Percentiles rank a stretch among this genome's conserved stretches.
Conservation (phyloP, 768 basidiomycete genomes). For the Boletus sp. region DNA sequence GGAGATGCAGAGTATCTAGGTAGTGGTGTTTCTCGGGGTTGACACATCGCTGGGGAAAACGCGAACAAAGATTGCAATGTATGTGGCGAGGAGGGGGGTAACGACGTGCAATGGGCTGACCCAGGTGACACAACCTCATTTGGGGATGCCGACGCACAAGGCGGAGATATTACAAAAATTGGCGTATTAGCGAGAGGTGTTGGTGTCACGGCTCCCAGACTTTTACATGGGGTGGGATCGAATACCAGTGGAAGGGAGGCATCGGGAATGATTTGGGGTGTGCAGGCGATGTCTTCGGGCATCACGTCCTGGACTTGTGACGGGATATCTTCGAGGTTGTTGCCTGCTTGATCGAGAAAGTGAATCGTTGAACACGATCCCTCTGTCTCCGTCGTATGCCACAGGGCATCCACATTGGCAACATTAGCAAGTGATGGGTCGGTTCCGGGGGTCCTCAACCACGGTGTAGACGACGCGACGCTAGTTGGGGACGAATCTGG, state of each 20-base stretch:
- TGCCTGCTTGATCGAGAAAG: slow-evolving; percentile 16
- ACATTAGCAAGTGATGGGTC: neutral
- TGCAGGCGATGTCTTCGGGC: slow-evolving; percentile 24
- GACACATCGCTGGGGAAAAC: neutral
- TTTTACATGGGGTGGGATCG: neutral
- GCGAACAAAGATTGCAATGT: neutral
- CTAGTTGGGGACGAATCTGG: slow-evolving; percentile 25
- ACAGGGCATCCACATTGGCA: neutral
- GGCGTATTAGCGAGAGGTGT: neutral
- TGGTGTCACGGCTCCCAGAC: neutral
- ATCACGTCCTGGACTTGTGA: slow-evolving; percentile 5
- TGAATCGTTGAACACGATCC: neutral
- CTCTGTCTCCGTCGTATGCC: neutral
- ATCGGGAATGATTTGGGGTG: neutral
- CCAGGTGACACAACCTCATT: neutral
- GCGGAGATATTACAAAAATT: neutral
- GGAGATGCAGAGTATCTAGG: neutral
- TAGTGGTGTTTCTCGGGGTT: neutral
- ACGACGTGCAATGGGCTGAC: neutral
- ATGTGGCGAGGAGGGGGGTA: neutral
- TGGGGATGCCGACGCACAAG: neutral
- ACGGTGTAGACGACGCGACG: slow-evolving; percentile 21
- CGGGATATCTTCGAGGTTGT: slow-evolving; percentile 12
- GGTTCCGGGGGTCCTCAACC: slow-evolving; percentile 16
- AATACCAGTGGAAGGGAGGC: neutral